phyloP scores from a whole-genome alignment of 1,284 basidiomycete genomes.

The Vanrija humicola region DNA sequence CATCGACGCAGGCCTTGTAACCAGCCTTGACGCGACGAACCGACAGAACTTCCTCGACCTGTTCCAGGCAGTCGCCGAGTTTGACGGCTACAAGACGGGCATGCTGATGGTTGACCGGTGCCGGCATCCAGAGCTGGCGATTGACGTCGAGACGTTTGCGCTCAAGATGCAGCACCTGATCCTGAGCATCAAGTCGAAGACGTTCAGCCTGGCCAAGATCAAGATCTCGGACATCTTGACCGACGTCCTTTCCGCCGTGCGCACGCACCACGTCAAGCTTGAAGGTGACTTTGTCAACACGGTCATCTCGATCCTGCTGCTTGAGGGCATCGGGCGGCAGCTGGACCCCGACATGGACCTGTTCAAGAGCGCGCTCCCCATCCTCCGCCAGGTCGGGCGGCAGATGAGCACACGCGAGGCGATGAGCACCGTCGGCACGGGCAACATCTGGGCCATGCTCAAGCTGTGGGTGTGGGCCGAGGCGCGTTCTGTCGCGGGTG shows the following conservation, averaged over 20 bases:
- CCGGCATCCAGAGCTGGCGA: constrained; percentile 81
- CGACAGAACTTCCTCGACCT: constrained; percentile 93
- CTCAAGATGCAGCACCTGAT: constrained; percentile 96
- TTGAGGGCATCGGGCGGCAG: constrained; percentile 94
- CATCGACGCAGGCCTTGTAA: constrained; percentile 93
- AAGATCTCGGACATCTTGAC: constrained; percentile 90
- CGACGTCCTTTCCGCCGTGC: constrained; percentile 81
- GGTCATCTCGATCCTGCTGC: constrained; percentile 83
- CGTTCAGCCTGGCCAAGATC: constrained; percentile 91
- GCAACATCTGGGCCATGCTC: constrained; percentile 73
- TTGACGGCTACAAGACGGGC: constrained; percentile 92
- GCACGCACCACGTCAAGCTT: constrained; percentile 95
- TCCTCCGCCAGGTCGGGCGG: constrained; percentile 78
- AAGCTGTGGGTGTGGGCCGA: constrained; percentile 93
- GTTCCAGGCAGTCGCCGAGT: constrained; percentile 90
- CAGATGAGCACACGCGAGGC: constrained; percentile 78
- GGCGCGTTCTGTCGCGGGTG: constrained; percentile 75
- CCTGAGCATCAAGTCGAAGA: constrained; percentile 88
- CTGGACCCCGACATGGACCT: constrained; percentile 88
- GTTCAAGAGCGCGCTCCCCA: constrained; percentile 87
- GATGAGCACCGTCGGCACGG: constrained; percentile 60
- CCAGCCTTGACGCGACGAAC: constrained; percentile 74
- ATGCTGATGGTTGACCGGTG: constrained; percentile 95
- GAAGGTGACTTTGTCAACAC: constrained; percentile 99
- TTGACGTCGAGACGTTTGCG: constrained; percentile 91